A percentile compares a stretch with the other conserved stretches of the same genome.
Conservation (phyloP, 1,139 yeast genomes). For the Geotrichum reessii region DNA sequence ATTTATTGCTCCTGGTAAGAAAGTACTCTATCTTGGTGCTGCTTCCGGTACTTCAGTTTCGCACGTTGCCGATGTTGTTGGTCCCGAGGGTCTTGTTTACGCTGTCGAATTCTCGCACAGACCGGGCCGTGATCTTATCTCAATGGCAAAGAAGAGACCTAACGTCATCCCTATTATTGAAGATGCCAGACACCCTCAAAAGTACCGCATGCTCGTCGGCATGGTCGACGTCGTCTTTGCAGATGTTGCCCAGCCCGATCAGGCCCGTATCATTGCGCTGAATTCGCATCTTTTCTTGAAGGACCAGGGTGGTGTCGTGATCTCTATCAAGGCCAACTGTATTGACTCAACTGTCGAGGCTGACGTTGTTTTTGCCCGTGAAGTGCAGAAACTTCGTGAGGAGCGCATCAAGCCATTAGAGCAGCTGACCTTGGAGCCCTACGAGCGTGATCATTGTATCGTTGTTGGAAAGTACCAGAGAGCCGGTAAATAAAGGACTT, state of each 20-base stretch:
- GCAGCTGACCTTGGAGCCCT: constrained; percentile 92
- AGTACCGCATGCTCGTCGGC: constrained; percentile 96
- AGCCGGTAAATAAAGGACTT: constrained; percentile 58
- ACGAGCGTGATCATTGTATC: constrained; percentile 99
- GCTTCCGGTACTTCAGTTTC: constrained; percentile 99
- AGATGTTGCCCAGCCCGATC: constrained; percentile 99
- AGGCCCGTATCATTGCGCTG: constrained; percentile 98
- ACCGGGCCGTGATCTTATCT: constrained; percentile 98
- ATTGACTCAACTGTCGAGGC: constrained; percentile 98
- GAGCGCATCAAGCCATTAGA: constrained; percentile 98
- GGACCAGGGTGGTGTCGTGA: constrained; percentile 68
- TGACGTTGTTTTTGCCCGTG: constrained; percentile 91
- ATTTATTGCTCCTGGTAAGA: constrained; percentile 96
- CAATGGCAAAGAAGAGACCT: constrained; percentile 99
- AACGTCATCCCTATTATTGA: constrained; percentile 97
- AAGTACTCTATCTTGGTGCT: constrained; percentile 96
- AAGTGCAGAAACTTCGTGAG: constrained; percentile 94
- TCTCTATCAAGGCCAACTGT: constrained; percentile 57
- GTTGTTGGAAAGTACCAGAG: constrained; percentile 96
- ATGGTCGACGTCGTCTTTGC: constrained; percentile 99
- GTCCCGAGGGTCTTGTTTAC: constrained; percentile 97
- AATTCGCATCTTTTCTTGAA: constrained; percentile 97
- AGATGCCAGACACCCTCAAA: constrained; percentile 99
- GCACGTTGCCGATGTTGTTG: constrained; percentile 96
- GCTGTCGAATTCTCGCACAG: constrained; percentile 99